A percentile compares a stretch with the other conserved stretches of the same genome.
Evolutionary conservation across 345 rosid genomes (phyloP).

Genomic region (Eutrema japonicum): DNA sequence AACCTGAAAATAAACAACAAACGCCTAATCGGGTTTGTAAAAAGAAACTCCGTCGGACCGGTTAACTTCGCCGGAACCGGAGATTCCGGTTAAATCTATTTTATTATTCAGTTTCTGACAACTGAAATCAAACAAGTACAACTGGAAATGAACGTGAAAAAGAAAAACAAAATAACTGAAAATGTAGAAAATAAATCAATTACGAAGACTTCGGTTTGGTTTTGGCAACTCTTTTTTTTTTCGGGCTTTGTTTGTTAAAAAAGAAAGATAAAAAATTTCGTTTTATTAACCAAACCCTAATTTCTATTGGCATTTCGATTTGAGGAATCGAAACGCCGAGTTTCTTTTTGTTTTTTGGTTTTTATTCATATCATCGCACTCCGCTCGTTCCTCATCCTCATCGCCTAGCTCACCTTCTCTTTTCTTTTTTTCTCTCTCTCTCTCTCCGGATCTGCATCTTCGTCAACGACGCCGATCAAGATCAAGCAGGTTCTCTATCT

Average conservation of each 20-base stretch:
- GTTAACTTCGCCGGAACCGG: too few relatives aligned
- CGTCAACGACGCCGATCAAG: constrained; percentile 31
- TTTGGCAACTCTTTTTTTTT: constrained; percentile 26
- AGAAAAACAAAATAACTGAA: not conserved
- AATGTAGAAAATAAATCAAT: constrained; percentile 14
- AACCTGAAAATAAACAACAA: too few relatives aligned
- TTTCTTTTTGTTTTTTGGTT: not conserved
- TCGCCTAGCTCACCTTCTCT: constrained; percentile 19
- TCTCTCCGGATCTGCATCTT: constrained; percentile 40
- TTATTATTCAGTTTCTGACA: constrained; percentile 32
- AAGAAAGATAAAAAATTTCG: too few relatives aligned
- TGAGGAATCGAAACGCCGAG: constrained; percentile 45
- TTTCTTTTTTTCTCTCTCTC: not conserved
- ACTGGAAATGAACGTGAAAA: constrained; percentile 19
- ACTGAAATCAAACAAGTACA: constrained; percentile 24
- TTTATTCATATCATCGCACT: constrained; percentile 34
- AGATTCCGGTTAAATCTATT: not conserved
- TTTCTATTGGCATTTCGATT: constrained; percentile 21
- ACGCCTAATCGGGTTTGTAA: too few relatives aligned
- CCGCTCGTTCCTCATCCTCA: constrained; percentile 44
- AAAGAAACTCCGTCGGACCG: too few relatives aligned
- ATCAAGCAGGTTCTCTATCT: constrained; percentile 35
- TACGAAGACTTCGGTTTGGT: constrained; percentile 29
- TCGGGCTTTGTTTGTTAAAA: constrained; percentile 11
- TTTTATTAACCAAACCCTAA: constrained; percentile 39